Evolutionary conservation across 192 early-diverging fungal genomes (phyloP), one percentile per base, ranked within the genome.

Genomic region (Entomortierella beljakovae): DNA sequence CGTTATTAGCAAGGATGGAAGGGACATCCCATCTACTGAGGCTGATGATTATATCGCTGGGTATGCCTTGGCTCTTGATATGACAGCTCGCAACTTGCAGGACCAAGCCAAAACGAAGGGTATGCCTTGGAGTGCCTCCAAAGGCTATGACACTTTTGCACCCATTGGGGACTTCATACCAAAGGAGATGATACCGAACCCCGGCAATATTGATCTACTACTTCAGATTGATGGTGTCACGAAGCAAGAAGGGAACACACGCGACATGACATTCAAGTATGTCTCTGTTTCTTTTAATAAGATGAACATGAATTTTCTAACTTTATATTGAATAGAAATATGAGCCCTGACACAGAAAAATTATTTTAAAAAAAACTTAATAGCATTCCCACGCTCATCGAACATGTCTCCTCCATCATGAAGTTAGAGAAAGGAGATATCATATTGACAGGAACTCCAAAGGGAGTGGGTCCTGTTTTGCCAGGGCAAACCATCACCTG

Each of bases 71-170:
- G 92, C 92, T 4, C 87, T 99, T 53, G 97, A 99, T 74, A 88
- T 95, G 89, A 97, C 97, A 2, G 96, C 96, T 10, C 84, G 97
- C 38, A 93, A 97, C 61, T 46, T 97, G 38, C 97, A 89, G 84
- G 91, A 94, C 18, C 62, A 64, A 28, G 96, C 91, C 43, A 99
- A 97, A 83, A 89, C 91, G 71, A 86, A 82, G 34, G 93, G 95
- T 0, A 82, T 90, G 37, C 97, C 97, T 15, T 99, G 97, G 97
- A 90, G 91, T 28, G 87, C 89, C 4, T 88, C 96, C 57, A 99
- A 99, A 83, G 97, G 96, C 2, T 97, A 90, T 80, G 97, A 99
- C 69, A 95, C 95, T 6, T 99, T 97, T 67, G 93, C 94, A 6
- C 95, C 97, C 11, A 86, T 97, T 54, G 90, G 91, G 20, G 87